Base-by-base conservation (phyloP, 2,329 filamentous ascomycete species). In the Sclerotinia subarctica region DNA sequence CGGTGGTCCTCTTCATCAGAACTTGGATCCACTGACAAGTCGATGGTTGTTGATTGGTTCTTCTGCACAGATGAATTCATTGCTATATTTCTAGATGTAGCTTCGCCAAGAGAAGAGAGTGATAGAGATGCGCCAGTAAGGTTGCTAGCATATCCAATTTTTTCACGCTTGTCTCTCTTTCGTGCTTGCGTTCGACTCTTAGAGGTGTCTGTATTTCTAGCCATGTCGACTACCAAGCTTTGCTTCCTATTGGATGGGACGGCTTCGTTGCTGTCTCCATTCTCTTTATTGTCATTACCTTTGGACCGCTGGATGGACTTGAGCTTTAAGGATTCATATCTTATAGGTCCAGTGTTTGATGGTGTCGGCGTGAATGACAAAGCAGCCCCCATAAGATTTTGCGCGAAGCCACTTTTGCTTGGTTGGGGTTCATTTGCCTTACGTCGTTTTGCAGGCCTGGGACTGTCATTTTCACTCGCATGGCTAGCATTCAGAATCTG, bases 391-490 rank as follows among this genome's bases (percentile, higher is more conserved):
- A 84, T 85, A 5, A 86, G 75, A 71, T 79, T 83, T 70, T 82
- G 81, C 6, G 83, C 82, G 74, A 84, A 85, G 7, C 82, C 82
- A 68, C 74, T 80, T 72, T 82, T 85, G 74, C 78, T 82, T 29
- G 79, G 78, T 26, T 79, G 78, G 7, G 77, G 75, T 11, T 76
- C 68, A 6, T 81, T 78, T 64, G 74, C 74, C 69, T 77, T 82
- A 60, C 78, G 78, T 68, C 81, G 78, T 74, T 84, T 85, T 2
- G 76, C 51, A 19, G 81, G 72, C 68, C 72, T 76, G 68, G 81
- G 75, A 29, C 68, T 70, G 53, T 73, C 71, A 35, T 71, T 69
- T 29, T 58, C 68, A 51, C 53, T 54, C 15, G 44, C 46, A 54
- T 66, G 69, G 71, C 59, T 67, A 29, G 42, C 47, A n/a, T 63